Base-by-base conservation (phyloP, 805 yeast genomes). In the Yamadazyma endophytica region DNA sequence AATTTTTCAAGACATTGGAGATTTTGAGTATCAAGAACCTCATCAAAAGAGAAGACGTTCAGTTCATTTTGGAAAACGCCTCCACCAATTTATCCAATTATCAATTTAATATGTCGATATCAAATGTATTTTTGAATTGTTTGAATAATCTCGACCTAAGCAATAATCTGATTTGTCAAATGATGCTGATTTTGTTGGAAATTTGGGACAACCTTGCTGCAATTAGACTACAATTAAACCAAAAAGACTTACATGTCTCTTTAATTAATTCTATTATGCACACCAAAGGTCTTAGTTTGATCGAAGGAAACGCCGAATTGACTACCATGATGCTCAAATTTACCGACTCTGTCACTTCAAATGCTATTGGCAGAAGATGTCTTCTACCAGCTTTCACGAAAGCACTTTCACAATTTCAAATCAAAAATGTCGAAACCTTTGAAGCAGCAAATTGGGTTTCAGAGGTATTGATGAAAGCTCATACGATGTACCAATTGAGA, bases 141-240 rank as follows among this genome's bases (percentile, higher is more conserved):
- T 33, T 58, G 12, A 31, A 31, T 1, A 20, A 32, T 4, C 26
- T 26, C 4, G 40, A 32, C 1, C 24, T 37, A 6, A 15, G 47
- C 1, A 32, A 42, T 2, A 35, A 39, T 2, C 26, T 21, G 7
- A 26, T 37, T 4, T 19, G 21, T 5, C 26, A 13, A 1, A 33
- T 72, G 13, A 49, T 63, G 11, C 56, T 52, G 2, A 54, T 66
- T 12, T 36, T 74, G 24, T 45, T 54, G 2, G 47, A 54, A 0
- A 61, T 82, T 13, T 85, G 95, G 92, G 58, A 56, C 4, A 70
- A 66, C 14, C 47, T 86, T 15, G 66, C 67, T 12, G 64, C 69
- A 1, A 79, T 77, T 8, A 62, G 94, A 28, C 58, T 87, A 22
- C 72, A 79, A 17, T 59, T 84, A 24, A 72, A 73, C 26, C 92